Percentiles rank a stretch among this genome's conserved stretches.
phyloP scores from a whole-genome alignment of 176 grass and related monocot species.

The Sorghum bicolor region DNA sequence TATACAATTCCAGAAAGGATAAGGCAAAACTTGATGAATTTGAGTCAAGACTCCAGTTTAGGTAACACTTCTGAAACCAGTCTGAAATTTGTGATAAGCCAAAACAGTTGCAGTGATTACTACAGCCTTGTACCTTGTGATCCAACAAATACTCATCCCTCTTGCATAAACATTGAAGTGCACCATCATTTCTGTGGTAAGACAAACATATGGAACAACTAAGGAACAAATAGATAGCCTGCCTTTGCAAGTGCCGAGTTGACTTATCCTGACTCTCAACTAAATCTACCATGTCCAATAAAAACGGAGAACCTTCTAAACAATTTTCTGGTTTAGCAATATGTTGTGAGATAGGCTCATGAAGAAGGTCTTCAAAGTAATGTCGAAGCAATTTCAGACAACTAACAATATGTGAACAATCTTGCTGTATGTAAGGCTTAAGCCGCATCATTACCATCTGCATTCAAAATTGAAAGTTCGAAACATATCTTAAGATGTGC shows the following conservation, averaged over 20 bases:
- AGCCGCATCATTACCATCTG: conserved; percentile 84
- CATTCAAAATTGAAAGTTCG: conserved; percentile 17
- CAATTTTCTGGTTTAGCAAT: conserved; percentile 41
- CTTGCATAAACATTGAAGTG: conserved; percentile 48
- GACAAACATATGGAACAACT: conserved; percentile 62
- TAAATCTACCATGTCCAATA: conserved; percentile 23
- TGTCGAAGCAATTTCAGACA: conserved; percentile 58
- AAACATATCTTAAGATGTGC: neutral
- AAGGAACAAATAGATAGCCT: conserved; percentile 63
- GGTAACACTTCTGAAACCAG: conserved; percentile 65
- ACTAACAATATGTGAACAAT: conserved; percentile 52
- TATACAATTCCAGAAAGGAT: conserved; percentile 80
- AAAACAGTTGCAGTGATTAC: conserved; percentile 44
- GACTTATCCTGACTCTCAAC: conserved; percentile 39
- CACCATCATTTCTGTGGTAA: conserved; percentile 32
- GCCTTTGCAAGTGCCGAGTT: conserved; percentile 68
- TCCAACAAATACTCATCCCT: conserved; percentile 23
- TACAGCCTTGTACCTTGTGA: conserved; percentile 39
- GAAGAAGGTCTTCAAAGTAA: conserved; percentile 68
- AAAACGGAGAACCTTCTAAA: conserved; percentile 80
- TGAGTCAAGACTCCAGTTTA: conserved; percentile 40
- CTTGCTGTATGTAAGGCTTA: conserved; percentile 36
- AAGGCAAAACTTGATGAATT: conserved; percentile 58
- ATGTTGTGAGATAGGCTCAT: conserved; percentile 35
- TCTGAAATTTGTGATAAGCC: conserved; percentile 66